Evolutionary conservation across 108 stramenopile genomes (phyloP).

Genomic region (Ochromonas danica): DNA sequence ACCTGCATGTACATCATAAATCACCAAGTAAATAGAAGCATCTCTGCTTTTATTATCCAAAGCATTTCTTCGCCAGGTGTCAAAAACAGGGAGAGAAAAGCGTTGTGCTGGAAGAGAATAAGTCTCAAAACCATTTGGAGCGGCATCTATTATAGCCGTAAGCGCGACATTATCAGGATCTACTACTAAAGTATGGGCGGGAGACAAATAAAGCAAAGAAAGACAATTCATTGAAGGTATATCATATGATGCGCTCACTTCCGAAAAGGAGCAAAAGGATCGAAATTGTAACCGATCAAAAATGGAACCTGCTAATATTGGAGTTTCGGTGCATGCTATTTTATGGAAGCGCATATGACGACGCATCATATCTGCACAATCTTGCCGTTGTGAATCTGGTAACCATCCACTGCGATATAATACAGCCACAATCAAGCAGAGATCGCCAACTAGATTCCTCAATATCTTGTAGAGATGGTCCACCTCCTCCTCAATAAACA

Average conservation of each 20-base stretch:
- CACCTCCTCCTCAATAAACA: conserved; percentile 1
- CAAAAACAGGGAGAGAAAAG: conserved; percentile 9
- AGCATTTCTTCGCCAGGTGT: background rate
- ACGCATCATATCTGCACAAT: conserved; percentile 19
- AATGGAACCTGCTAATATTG: background rate
- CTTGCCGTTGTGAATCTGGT: conserved; percentile 17
- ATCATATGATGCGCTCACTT: background rate
- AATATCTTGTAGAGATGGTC: background rate
- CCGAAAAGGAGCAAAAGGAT: background rate
- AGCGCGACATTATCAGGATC: conserved; percentile 4
- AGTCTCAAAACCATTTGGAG: background rate
- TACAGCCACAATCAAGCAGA: background rate
- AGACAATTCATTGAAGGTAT: conserved; percentile 6
- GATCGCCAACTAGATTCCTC: background rate
- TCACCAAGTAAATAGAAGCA: background rate
- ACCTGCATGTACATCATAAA: conserved; percentile 29
- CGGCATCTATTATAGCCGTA: background rate
- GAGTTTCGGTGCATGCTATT: background rate
- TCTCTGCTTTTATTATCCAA: background rate
- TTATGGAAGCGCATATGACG: background rate
- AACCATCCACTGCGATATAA: conserved; percentile 4
- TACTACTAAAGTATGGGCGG: background rate
- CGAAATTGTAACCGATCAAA: conserved; percentile 27
- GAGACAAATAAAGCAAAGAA: background rate
- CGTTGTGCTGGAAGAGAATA: background rate